These are phyloP conservation scores for Friedmanniomyces simplex DNA, from an alignment of 495 filamentous ascomycete species.

Conservation along the genomic window DNA sequence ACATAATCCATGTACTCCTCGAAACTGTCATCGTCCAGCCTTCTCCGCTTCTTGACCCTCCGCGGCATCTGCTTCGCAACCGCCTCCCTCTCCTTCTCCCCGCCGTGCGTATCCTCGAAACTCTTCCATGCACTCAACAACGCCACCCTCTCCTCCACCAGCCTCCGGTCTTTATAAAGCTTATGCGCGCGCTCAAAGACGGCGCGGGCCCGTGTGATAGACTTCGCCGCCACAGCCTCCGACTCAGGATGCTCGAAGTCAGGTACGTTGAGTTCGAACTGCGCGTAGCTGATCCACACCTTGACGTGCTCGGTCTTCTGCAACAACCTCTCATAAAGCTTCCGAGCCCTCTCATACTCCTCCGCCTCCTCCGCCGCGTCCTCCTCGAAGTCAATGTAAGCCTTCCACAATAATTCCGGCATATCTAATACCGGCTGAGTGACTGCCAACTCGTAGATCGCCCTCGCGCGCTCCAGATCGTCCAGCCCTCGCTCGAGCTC, in stretches of 20 bases:
- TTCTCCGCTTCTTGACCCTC: slow-evolving; percentile 85
- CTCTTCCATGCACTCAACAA: slow-evolving; percentile 83
- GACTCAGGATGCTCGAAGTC: slow-evolving; percentile 51
- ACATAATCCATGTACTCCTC: slow-evolving; percentile 98
- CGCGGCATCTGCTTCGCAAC: slow-evolving; percentile 90
- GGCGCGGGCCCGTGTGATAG: slow-evolving; percentile 67
- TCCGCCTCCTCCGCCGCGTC: slow-evolving; percentile 48
- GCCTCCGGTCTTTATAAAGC: slow-evolving; percentile 80
- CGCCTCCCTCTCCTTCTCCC: slow-evolving; percentile 64
- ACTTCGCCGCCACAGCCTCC: slow-evolving; percentile 54
- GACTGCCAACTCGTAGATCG: slow-evolving; percentile 86
- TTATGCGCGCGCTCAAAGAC: slow-evolving; percentile 82
- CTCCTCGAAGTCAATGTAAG: slow-evolving; percentile 97
- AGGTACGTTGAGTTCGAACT: slow-evolving; percentile 85
- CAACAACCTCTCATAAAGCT: slow-evolving; percentile 84
- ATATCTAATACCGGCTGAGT: slow-evolving; percentile 81
- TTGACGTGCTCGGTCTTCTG: slow-evolving; percentile 94
- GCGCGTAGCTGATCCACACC: slow-evolving; percentile 95
- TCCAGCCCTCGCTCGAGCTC: slow-evolving; percentile 84
- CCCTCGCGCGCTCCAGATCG: slow-evolving; percentile 76
- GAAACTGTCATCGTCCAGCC: slow-evolving; percentile 86
- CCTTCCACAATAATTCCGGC: slow-evolving; percentile 94
- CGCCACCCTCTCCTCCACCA: slow-evolving; percentile 87
- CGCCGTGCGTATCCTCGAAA: slow-evolving; percentile 80
- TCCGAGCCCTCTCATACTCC: slow-evolving; percentile 70